These are phyloP conservation scores for Lyophyllum semitale DNA, from an alignment of 768 basidiomycete species.

Conservation along the genomic window DNA sequence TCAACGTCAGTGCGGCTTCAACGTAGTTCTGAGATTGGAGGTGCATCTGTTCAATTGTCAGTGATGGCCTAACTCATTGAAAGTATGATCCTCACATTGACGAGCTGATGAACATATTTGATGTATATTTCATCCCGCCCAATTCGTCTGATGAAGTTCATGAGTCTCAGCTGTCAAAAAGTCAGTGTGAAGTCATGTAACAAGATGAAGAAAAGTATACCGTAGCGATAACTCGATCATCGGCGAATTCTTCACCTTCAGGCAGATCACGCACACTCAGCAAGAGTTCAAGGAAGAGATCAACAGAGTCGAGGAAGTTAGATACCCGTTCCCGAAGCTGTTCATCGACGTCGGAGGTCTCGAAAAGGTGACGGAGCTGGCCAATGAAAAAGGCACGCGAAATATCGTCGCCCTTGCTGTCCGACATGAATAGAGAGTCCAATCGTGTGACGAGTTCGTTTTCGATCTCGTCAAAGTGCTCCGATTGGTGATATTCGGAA, in stretches of 20 bases:
- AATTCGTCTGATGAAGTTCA: constrained; percentile 93
- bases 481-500: constrained; percentile 83
- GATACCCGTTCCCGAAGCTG: constrained; percentile 76
- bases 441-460: constrained; percentile 90
- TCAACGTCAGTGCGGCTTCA: constrained; percentile 91
- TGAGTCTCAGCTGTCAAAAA: constrained; percentile 66
- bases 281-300: constrained; percentile 89
- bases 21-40: constrained; percentile 88
- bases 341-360: constrained; percentile 79
- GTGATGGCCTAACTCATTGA: constrained; percentile 6
- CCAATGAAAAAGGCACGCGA: constrained; percentile 92
- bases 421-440: constrained; percentile 91
- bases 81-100: constrained; percentile 61
- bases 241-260: constrained; percentile 90
- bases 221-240: constrained; percentile 92
- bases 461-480: constrained; percentile 87
- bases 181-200: constrained; percentile 8
- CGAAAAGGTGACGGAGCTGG: constrained; percentile 88
- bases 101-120: constrained; percentile 94
- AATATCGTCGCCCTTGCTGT: constrained; percentile 88
- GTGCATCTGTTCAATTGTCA: constrained; percentile 63
- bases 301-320: constrained; percentile 84
- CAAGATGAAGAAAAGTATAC: constrained; percentile 37
- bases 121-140: constrained; percentile 93
- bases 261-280: constrained; percentile 87